Conservation (phyloP, 352 stramenopile genomes). For the Globisporangium orthogonon region DNA sequence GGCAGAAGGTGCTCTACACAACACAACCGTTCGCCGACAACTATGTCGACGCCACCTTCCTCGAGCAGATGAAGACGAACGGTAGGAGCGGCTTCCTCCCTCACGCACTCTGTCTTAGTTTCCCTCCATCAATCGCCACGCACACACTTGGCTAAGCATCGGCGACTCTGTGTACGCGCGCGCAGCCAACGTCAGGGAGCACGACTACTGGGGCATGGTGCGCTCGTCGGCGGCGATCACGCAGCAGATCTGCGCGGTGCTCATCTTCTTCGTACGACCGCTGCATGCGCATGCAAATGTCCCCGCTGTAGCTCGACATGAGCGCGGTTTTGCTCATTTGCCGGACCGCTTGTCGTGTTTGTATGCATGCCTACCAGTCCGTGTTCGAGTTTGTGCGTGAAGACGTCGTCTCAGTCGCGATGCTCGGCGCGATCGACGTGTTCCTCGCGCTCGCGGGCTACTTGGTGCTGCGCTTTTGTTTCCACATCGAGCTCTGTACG, state of each 20-base stretch:
- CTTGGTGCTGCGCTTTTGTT: slow-evolving; percentile 36
- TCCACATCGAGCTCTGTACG: slow-evolving; percentile 32
- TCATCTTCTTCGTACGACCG: slow-evolving; percentile 82
- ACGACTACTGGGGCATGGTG: slow-evolving; percentile 85
- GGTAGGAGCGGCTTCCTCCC: slow-evolving; percentile 24
- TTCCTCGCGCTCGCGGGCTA: slow-evolving; percentile 52
- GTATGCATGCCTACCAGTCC: slow-evolving; percentile 23
- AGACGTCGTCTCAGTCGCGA: slow-evolving; percentile 39
- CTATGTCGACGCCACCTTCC: slow-evolving; percentile 86
- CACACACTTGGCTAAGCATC: neutral
- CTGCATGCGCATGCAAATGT: neutral
- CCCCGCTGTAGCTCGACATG: too few relatives aligned
- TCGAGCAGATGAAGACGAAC: slow-evolving; percentile 89
- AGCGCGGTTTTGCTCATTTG: too few relatives aligned
- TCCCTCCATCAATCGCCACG: neutral
- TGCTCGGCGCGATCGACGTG: slow-evolving; percentile 53
- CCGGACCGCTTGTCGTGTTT: neutral
- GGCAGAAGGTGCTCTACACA: slow-evolving; percentile 87
- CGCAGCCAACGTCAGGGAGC: slow-evolving; percentile 72
- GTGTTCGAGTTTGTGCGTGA: slow-evolving; percentile 70
- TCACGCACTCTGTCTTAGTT: neutral
- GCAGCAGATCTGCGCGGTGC: slow-evolving; percentile 84
- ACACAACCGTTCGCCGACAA: slow-evolving; percentile 87
- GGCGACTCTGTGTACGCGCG: neutral
- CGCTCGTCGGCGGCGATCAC: slow-evolving; percentile 77